Base-by-base conservation (phyloP, 1,284 basidiomycete species). In the Clitocybe nebularis region DNA sequence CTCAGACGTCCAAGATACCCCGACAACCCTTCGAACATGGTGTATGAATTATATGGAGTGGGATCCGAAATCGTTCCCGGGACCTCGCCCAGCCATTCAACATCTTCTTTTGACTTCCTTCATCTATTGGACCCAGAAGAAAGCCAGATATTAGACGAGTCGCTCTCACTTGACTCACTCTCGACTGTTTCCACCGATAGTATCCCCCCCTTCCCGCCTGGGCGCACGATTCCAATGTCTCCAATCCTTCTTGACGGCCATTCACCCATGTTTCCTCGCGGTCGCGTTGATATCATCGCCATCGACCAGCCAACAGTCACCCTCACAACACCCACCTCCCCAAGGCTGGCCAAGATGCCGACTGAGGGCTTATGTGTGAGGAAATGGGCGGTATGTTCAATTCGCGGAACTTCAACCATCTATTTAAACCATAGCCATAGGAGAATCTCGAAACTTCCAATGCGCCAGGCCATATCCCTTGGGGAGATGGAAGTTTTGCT, bases 381-480 rank as follows among this genome's bases (percentile, higher is more conserved):
- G 5, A 37, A 41, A 41, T 53, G 48, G 49, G 29, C 48, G 28
- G 53, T 55, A 23, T 35, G 46, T 53, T 11, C 7, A n/a, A 8
- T 33, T 14, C 7, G 2, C 1, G n/a, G 10, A 19, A 21, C 20
- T 16, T 37, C 4, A 32, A n/a, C 30, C 10, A 3, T 11, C 8
- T 36, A 14, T 9, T 19, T 10, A 29, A 6, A 16, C 17, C 10
- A 30, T 35, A 17, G 29, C 20, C 25, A 32, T 26, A 54, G 69
- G 62, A 58, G 62, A 26, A 45, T 29, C 33, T 17, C 32, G 59
- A 52, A 20, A 48, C 47, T 41, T 55, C 48, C 33, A 58, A 56
- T 26, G 65, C 69, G 29, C 67, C 71, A 19, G 69, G 63, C 6
- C 71, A 75, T 45, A 59, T 61, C 22, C 71, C 74, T 21, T 79